Percentiles rank a stretch among this genome's conserved stretches.
Evolutionary conservation across 208 protist genomes (phyloP).

Genomic region (Tetramitus jugosus): DNA sequence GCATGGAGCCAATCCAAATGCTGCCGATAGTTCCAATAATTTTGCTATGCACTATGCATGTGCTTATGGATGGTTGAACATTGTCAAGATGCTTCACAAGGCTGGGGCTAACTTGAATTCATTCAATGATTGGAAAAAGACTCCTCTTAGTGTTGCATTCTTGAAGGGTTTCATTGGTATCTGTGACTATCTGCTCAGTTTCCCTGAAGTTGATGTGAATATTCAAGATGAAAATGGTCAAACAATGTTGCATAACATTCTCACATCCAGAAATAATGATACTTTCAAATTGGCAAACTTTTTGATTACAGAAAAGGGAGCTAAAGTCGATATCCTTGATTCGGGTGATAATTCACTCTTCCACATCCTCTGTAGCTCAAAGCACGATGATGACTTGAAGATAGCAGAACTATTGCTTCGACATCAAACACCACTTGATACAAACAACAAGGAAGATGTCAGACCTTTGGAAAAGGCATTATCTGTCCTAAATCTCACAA

Average conservation of each 20-base stretch:
- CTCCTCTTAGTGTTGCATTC: background rate
- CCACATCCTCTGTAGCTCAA: background rate
- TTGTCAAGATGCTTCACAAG: background rate
- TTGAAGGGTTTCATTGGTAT: background rate
- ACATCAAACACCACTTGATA: too few relatives aligned
- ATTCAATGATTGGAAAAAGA: background rate
- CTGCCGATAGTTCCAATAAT: background rate
- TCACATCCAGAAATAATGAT: background rate
- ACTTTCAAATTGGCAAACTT: background rate
- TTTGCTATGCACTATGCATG: constrained; percentile 16
- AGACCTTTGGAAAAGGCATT: background rate
- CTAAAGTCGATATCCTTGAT: background rate
- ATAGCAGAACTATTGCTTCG: background rate
- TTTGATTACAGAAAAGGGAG: background rate
- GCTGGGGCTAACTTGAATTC: background rate
- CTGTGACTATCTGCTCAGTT: background rate
- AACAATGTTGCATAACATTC: background rate
- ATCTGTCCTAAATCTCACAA: background rate
- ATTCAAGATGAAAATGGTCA: background rate
- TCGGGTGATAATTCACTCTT: background rate
- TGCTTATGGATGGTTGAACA: constrained; percentile 21
- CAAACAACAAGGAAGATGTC: too few relatives aligned
- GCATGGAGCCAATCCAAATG: constrained; percentile 3
- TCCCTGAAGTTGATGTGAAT: background rate
- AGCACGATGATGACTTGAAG: background rate